Evolutionary conservation across 371 early-diverging fungal species (phyloP).

Genomic region (Mortierella sp.): DNA sequence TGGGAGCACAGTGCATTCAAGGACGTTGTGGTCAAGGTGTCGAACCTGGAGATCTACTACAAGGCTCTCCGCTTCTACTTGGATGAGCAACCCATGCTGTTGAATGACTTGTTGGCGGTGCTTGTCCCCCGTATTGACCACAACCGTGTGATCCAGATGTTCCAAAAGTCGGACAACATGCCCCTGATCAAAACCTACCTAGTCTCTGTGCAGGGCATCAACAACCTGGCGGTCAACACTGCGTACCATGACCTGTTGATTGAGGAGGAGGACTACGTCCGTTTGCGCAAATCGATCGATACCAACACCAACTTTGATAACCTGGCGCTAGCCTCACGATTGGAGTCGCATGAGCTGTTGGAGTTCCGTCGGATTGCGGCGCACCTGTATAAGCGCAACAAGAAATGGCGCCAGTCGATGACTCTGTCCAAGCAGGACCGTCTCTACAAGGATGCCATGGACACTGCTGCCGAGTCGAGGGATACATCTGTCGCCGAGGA

Average conservation of each 20-base stretch:
- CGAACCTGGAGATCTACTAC: constrained; percentile 96
- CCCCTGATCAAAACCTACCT: constrained; percentile 96
- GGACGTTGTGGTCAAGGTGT: constrained; percentile 95
- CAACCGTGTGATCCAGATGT: constrained; percentile 94
- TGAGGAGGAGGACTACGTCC: constrained; percentile 96
- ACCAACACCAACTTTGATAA: constrained; percentile 93
- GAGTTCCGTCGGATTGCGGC: constrained; percentile 98
- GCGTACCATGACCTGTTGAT: constrained; percentile 96
- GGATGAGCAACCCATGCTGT: constrained; percentile 92
- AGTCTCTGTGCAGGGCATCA: constrained; percentile 90
- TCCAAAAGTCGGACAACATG: constrained; percentile 95
- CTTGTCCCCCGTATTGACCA: constrained; percentile 95
- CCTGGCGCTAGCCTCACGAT: constrained; percentile 87
- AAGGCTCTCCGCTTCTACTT: constrained; percentile 97
- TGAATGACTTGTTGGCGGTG: constrained; percentile 91
- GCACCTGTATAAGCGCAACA: constrained; percentile 93
- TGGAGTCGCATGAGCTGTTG: constrained; percentile 95
- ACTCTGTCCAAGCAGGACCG: constrained; percentile 95
- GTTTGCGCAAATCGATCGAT: constrained; percentile 93
- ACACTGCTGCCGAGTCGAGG: constrained; percentile 92
- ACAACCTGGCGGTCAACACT: constrained; percentile 93
- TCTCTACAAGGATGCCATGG: constrained; percentile 97
- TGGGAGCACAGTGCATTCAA: constrained; percentile 97
- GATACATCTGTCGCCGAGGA: constrained; percentile 93
- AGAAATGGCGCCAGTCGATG: constrained; percentile 96